A percentile compares a stretch with the other conserved stretches of the same genome.
phyloP scores from a whole-genome alignment of 2,329 filamentous ascomycete genomes.

The Xylaria sp. region DNA sequence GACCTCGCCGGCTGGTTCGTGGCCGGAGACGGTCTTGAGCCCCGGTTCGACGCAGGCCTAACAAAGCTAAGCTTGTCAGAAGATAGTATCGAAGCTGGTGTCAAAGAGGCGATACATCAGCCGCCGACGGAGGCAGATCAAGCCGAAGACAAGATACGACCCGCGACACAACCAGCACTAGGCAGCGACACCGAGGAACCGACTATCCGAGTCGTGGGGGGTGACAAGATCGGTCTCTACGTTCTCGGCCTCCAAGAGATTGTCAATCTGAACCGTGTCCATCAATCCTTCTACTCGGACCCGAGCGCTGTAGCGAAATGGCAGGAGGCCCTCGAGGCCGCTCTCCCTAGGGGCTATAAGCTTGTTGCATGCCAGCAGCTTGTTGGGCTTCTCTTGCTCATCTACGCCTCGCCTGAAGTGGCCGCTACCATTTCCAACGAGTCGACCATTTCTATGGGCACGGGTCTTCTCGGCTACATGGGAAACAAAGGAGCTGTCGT shows the following conservation, averaged over 20 bases:
- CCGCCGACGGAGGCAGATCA: not conserved
- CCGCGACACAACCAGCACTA: not conserved
- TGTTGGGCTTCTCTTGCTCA: constrained; percentile 82
- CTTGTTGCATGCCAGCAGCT: constrained; percentile 85
- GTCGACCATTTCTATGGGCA: constrained; percentile 85
- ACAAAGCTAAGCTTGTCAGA: constrained; percentile 62
- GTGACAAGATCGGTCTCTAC: constrained; percentile 84
- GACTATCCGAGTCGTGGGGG: constrained; percentile 60
- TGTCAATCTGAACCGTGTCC: constrained; percentile 82
- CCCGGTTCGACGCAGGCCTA: constrained; percentile 69
- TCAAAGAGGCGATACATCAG: not conserved
- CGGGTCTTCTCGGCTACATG: constrained; percentile 90
- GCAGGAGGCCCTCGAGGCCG: constrained; percentile 78
- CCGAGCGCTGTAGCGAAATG: constrained; percentile 77
- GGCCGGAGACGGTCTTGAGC: constrained; percentile 75
- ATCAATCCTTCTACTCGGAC: constrained; percentile 83
- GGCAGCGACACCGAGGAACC: constrained; percentile 58
- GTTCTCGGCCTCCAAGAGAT: constrained; percentile 92
- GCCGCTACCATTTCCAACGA: constrained; percentile 80
- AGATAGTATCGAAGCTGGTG: constrained; percentile 51
- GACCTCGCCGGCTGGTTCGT: constrained; percentile 93
- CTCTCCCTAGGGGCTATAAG: constrained; percentile 80
- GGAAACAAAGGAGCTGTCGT: constrained; percentile 95
- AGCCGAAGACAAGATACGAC: not conserved
- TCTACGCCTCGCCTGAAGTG: constrained; percentile 85